Conservation (phyloP, 192 early-diverging fungal species). For the Podila epigama region DNA sequence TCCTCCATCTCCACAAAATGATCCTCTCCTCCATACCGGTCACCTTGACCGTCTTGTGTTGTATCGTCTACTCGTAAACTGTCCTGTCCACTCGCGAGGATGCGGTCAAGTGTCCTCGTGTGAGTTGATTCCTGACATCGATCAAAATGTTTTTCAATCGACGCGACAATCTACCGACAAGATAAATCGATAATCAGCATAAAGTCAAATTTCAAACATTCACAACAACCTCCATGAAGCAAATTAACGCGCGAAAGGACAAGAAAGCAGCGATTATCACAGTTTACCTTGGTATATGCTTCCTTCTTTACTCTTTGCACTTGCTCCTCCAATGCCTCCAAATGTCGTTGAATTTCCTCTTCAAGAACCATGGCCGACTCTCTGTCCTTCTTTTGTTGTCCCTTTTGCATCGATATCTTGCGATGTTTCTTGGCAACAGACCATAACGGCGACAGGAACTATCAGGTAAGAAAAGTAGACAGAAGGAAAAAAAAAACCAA, state of each 20-base stretch:
- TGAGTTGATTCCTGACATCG: no score
- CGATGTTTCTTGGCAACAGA: conserved; percentile 8
- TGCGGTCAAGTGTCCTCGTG: no score
- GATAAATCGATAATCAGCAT: no score
- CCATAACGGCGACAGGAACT: conserved; percentile 39
- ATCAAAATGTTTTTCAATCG: no score
- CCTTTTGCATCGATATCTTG: conserved; percentile 10
- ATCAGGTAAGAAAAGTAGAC: background rate
- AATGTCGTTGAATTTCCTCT: conserved; percentile 17
- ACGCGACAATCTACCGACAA: no score
- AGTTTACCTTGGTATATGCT: conserved; percentile 28
- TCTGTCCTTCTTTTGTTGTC: background rate
- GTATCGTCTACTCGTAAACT: no score
- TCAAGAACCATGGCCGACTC: background rate
- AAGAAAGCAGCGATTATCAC: background rate
- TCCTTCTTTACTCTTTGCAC: conserved; percentile 26
- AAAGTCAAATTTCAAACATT: no score
- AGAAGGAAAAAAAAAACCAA: background rate
- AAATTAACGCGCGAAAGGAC: no score
- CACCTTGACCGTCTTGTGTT: background rate
- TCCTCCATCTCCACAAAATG: background rate
- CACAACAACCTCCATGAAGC: no score
- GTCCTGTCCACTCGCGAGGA: no score
- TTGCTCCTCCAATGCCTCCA: conserved; percentile 14
- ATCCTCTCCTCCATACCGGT: background rate